Evolutionary conservation across 2,329 filamentous ascomycete genomes (phyloP).

Genomic region (Sporothrix sp.): DNA sequence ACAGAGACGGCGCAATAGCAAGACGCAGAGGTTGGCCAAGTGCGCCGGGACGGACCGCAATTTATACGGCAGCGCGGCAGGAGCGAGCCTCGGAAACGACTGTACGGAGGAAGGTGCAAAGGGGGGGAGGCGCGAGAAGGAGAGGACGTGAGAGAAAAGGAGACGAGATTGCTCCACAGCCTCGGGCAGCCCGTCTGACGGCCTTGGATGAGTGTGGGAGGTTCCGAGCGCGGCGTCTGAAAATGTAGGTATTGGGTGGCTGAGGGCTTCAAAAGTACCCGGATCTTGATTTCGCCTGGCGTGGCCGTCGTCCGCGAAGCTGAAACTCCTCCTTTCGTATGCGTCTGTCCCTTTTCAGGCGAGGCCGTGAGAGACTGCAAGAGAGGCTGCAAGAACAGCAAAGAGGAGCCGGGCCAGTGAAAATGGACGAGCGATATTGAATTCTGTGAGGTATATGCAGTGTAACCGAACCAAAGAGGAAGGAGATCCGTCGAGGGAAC

Average conservation of each 20-base stretch:
- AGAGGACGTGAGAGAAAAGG: background rate
- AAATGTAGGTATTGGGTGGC: too few relatives aligned
- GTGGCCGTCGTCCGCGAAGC: background rate
- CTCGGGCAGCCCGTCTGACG: conserved; percentile 7
- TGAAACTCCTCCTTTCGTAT: background rate
- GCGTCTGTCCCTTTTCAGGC: background rate
- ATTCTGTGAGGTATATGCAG: conserved; percentile 6
- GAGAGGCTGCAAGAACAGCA: too few relatives aligned
- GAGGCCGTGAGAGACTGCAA: background rate
- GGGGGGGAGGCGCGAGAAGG: too few relatives aligned
- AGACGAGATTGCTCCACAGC: background rate
- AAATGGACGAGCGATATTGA: background rate
- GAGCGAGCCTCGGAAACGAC: background rate
- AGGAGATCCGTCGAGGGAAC: background rate
- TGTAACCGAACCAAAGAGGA: conserved; percentile 9
- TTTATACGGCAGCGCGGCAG: background rate
- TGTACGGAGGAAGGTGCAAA: background rate
- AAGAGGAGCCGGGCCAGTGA: conserved; percentile 1
- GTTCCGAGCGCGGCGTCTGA: background rate
- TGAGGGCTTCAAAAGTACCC: too few relatives aligned
- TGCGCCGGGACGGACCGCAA: background rate
- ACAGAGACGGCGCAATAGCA: background rate
- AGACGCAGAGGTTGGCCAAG: background rate
- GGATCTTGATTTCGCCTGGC: background rate
- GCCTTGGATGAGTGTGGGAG: background rate